phyloP scores from a whole-genome alignment of 2,329 filamentous ascomycete species.

The Hymenoscyphus salicellus region DNA sequence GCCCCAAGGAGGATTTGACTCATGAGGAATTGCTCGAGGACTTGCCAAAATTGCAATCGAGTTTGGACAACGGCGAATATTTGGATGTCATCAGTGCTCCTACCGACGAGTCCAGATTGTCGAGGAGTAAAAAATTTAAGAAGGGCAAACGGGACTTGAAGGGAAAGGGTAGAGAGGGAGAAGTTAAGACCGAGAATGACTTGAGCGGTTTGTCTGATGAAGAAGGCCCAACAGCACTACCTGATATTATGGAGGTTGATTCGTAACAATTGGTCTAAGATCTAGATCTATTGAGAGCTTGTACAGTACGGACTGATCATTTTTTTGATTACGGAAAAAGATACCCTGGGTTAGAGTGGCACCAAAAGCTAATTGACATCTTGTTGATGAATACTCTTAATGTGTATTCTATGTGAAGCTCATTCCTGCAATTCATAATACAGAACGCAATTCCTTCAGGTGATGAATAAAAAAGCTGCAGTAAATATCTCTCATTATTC shows the following conservation, averaged over 20 bases:
- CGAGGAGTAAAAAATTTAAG: slow-evolving; percentile 26
- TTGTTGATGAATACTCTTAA: background rate
- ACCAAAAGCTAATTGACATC: background rate
- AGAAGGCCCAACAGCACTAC: slow-evolving; percentile 10
- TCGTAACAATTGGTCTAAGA: background rate
- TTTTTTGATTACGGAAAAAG: slow-evolving; percentile 23
- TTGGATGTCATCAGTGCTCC: slow-evolving; percentile 61
- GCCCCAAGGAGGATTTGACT: slow-evolving; percentile 15
- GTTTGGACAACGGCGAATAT: slow-evolving; percentile 57
- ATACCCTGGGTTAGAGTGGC: slow-evolving; percentile 24
- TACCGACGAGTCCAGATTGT: slow-evolving; percentile 31
- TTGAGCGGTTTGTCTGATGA: slow-evolving; percentile 20
- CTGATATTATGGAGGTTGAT: slow-evolving; percentile 1
- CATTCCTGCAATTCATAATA: no score
- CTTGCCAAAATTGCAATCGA: slow-evolving; percentile 45
- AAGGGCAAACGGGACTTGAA: slow-evolving; percentile 19
- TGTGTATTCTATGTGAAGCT: no score
- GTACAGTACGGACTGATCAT: background rate
- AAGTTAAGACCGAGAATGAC: slow-evolving; percentile 21
- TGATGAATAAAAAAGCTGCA: no score
- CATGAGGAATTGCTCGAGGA: slow-evolving; percentile 22
- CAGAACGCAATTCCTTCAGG: no score
- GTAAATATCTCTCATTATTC: no score
- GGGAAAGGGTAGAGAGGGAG: slow-evolving; percentile 18
- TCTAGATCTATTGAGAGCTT: background rate